phyloP scores from a whole-genome alignment of 352 stramenopile species.

The Phytophthora fragariaefolia region DNA sequence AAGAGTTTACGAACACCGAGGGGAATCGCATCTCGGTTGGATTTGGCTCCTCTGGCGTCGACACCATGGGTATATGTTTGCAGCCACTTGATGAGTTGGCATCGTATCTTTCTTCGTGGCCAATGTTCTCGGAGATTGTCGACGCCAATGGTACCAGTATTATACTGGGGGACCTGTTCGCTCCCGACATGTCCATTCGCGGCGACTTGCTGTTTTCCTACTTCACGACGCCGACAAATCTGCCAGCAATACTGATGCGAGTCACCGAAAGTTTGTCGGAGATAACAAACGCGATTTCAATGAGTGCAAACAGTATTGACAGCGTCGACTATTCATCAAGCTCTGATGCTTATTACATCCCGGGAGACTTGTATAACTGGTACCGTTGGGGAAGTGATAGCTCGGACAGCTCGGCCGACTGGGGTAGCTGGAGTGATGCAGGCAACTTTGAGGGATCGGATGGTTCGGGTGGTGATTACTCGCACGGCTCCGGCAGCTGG shows the following conservation, averaged over 20 bases:
- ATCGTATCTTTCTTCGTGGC: constrained; percentile 36
- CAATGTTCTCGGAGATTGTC: constrained; percentile 30
- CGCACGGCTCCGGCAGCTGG: no score
- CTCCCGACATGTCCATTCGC: constrained; percentile 35
- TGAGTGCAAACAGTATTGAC: background rate
- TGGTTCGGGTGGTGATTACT: no score
- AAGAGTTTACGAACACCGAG: constrained; percentile 45
- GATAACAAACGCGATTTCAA: background rate
- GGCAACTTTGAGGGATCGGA: no score
- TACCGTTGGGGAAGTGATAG: no score
- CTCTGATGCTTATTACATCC: no score
- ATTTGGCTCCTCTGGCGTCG: constrained; percentile 25
- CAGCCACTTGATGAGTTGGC: constrained; percentile 43
- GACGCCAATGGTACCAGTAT: constrained; percentile 15
- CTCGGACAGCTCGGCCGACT: background rate
- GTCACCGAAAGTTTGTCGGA: constrained; percentile 16
- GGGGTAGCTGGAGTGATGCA: no score
- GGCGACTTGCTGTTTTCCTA: constrained; percentile 31
- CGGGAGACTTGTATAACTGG: background rate
- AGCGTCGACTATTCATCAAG: no score
- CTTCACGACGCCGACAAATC: constrained; percentile 10
- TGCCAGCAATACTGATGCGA: constrained; percentile 29
- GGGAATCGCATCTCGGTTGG: constrained; percentile 25
- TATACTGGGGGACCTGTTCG: constrained; percentile 42
- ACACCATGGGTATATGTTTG: constrained; percentile 48